phyloP scores from a whole-genome alignment of 2,329 filamentous ascomycete genomes.

The Sporothrix luriei region DNA sequence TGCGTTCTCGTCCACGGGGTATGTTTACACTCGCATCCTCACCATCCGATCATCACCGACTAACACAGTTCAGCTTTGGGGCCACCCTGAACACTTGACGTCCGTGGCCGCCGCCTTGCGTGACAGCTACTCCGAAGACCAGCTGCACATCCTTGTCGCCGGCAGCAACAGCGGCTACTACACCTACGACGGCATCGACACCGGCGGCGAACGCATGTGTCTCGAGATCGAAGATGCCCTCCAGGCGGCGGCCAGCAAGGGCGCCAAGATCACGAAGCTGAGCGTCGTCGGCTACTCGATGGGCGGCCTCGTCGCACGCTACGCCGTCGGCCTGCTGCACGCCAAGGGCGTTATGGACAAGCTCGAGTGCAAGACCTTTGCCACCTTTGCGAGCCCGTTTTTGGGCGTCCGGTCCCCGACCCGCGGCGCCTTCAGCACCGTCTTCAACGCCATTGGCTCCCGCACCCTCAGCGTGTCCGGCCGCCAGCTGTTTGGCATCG shows the following conservation, averaged over 20 bases:
- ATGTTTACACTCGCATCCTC: slow-evolving; percentile 36
- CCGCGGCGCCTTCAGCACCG: slow-evolving; percentile 63
- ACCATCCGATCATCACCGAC: neutral
- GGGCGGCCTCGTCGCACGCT: slow-evolving; percentile 82
- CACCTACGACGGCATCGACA: slow-evolving; percentile 71
- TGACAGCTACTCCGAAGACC: slow-evolving; percentile 61
- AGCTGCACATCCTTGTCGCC: slow-evolving; percentile 69
- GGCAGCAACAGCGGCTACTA: slow-evolving; percentile 74
- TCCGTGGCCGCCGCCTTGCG: slow-evolving; percentile 68
- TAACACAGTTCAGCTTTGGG: slow-evolving; percentile 63
- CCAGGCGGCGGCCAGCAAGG: slow-evolving; percentile 55
- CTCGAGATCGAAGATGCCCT: slow-evolving; percentile 68
- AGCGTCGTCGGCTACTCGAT: slow-evolving; percentile 89
- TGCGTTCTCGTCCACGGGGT: slow-evolving; percentile 78
- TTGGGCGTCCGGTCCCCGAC: slow-evolving; percentile 73
- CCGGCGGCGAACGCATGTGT: slow-evolving; percentile 67
- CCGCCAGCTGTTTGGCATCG: slow-evolving; percentile 82
- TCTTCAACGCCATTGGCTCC: slow-evolving; percentile 84
- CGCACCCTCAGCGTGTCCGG: slow-evolving; percentile 81
- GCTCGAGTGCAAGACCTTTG: slow-evolving; percentile 87
- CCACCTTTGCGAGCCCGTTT: slow-evolving; percentile 85
- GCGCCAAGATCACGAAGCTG: slow-evolving; percentile 75
- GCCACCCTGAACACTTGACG: slow-evolving; percentile 72
- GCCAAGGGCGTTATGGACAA: slow-evolving; percentile 77
- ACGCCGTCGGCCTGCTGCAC: slow-evolving; percentile 81